Percentiles rank a stretch among this genome's conserved stretches.
phyloP scores from a whole-genome alignment of 371 early-diverging fungal genomes.

The Rhizopus sp. region DNA sequence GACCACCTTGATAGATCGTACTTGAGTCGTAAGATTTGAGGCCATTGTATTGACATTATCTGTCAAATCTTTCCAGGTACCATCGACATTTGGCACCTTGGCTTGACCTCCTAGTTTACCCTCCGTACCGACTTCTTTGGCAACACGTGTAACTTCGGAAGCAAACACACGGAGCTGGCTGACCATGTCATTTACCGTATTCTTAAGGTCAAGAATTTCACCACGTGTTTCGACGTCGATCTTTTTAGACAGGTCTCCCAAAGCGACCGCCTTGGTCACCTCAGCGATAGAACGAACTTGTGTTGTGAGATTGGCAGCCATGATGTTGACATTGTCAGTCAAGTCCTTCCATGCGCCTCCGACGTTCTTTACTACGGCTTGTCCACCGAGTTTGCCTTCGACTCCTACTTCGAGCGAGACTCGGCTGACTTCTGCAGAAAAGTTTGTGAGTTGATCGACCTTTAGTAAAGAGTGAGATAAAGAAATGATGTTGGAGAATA shows the following conservation, averaged over 20 bases:
- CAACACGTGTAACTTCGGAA: conserved; percentile 50
- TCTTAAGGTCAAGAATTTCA: conserved; percentile 39
- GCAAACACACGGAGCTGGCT: conserved; percentile 42
- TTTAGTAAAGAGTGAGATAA: conserved; percentile 6
- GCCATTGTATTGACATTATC: conserved; percentile 69
- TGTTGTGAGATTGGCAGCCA: conserved; percentile 61
- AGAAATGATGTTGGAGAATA: no score
- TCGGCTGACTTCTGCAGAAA: conserved; percentile 62
- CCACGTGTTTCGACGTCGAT: conserved; percentile 39
- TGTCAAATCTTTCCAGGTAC: conserved; percentile 69
- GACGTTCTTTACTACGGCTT: conserved; percentile 53
- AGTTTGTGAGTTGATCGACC: conserved; percentile 41
- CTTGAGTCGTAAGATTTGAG: conserved; percentile 61
- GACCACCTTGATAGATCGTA: conserved; percentile 58
- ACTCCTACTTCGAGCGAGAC: conserved; percentile 64
- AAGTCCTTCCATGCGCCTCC: conserved; percentile 63
- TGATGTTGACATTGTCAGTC: conserved; percentile 64
- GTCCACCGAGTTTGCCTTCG: conserved; percentile 60
- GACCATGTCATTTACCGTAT: conserved; percentile 50
- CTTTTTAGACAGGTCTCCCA: conserved; percentile 53
- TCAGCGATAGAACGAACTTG: conserved; percentile 56
- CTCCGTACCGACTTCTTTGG: conserved; percentile 56
- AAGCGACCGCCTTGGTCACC: conserved; percentile 48
- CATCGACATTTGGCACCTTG: conserved; percentile 53
- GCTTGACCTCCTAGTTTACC: conserved; percentile 57